phyloP scores from a whole-genome alignment of 306 rosid genomes.

The Dalbergia oliveri region DNA sequence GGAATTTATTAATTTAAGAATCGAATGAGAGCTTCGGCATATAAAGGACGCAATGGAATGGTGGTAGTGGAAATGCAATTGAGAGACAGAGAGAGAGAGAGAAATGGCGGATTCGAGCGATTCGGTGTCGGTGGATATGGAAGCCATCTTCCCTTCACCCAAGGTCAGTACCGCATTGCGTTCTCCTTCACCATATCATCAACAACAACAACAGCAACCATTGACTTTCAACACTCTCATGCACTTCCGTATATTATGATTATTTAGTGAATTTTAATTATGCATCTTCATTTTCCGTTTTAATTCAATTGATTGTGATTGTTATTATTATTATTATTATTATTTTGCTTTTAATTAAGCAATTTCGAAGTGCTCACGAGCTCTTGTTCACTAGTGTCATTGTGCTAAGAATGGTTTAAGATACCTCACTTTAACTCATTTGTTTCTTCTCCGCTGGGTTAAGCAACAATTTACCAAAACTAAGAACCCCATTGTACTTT shows the following conservation, averaged over 20 bases:
- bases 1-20: constrained; percentile 10
- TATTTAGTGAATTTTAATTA: too few relatives aligned
- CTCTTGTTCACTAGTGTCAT: neutral
- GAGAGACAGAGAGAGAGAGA: constrained; percentile 41
- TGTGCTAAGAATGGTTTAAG: constrained; percentile 3
- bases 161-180: constrained; percentile 57
- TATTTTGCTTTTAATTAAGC: neutral
- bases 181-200: neutral
- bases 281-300: too few relatives aligned
- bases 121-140: constrained; percentile 90
- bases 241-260: neutral
- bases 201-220: too few relatives aligned
- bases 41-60: constrained; percentile 51
- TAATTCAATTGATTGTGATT: too few relatives aligned
- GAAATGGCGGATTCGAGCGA: constrained; percentile 79
- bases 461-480: neutral
- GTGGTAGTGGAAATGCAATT: constrained; percentile 34
- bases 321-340: too few relatives aligned
- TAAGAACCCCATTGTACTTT: neutral
- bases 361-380: neutral
- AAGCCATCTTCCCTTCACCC: constrained; percentile 70
- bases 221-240: too few relatives aligned
- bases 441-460: neutral
- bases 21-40: constrained; percentile 27
- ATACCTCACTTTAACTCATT: neutral